Base-by-base conservation (phyloP, 1,284 basidiomycete genomes). In the Pulveroboletus sp. region DNA sequence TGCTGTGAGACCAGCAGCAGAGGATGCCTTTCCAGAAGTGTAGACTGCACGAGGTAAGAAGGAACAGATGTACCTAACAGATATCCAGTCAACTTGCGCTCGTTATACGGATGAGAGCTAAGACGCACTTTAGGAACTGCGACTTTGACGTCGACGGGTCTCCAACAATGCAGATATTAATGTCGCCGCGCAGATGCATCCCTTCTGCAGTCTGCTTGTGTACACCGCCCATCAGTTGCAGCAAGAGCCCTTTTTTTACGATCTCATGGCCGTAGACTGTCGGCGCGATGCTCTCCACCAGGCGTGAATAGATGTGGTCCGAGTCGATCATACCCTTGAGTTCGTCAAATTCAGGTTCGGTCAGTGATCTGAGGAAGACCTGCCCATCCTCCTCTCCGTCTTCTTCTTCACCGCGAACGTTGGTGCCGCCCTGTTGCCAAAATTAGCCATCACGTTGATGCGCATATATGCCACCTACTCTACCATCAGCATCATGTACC, bases 221-320 rank as follows among this genome's bases (percentile, higher is more conserved):
- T 14, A 99, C 96, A 43, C 97, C 97, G n/a, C 97, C 96, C 93
- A 99, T 94, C 43, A 99, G 84, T 72, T 99, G 97, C 15, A 99
- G 81, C n/a, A 99, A 77, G 38, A 99, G 82, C 11, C 97, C 97
- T 74, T 99, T 99, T 79, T 99, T 99, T 65, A 98, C 95, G 53
- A 98, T 96, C 69, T 98, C 96, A 72, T 98, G 96, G 0, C 95
- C 96, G 67, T 98, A 99, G 1, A 99, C 96, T 0, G 97, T 98
- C 2, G 97, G 97, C 2, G 97, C 97, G 60, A 99, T 97, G 68
- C 92, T 95, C 67, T 91, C 87, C 20, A 99, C 96, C 6, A 99
- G 80, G 18, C 94, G 86, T 18, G 91, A 88, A 72, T 99, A 99
- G 67, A 99, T 98, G 73, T 97, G 89, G 53, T 96, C 91, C 1